Percentiles rank a stretch among this genome's conserved stretches.
These are phyloP conservation scores for Penicillium sp. DNA, from an alignment of 2,329 filamentous ascomycete species.

Conservation along the genomic window DNA sequence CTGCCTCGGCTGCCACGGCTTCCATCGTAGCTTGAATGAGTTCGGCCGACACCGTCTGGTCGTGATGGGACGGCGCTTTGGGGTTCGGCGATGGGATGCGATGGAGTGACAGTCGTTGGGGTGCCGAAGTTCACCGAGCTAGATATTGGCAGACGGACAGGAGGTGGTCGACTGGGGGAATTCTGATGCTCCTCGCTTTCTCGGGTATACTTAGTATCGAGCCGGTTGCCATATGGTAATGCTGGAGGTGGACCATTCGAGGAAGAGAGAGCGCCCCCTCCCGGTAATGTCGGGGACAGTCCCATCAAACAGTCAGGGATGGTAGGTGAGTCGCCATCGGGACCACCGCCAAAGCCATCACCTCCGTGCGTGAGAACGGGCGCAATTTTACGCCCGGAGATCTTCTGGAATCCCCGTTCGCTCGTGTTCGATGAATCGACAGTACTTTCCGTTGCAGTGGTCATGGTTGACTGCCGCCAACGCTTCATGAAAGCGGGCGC, in stretches of 20 bases:
- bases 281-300: slow-evolving; percentile 22
- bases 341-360: slow-evolving; percentile 41
- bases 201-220: slow-evolving; percentile 30
- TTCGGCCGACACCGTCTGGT: slow-evolving; percentile 41
- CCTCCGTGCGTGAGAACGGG: slow-evolving; percentile 44
- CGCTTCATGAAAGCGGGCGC: slow-evolving; percentile 38
- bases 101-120: slow-evolving; percentile 20
- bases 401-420: slow-evolving; percentile 47
- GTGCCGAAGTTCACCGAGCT: slow-evolving; percentile 28
- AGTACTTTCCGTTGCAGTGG: slow-evolving; percentile 33
- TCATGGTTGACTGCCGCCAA: slow-evolving; percentile 37
- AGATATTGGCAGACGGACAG: slow-evolving; percentile 41
- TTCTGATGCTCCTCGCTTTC: slow-evolving; percentile 26
- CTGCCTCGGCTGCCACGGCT: slow-evolving; percentile 43
- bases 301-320: slow-evolving; percentile 15
- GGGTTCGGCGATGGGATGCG: slow-evolving; percentile 25
- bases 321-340: slow-evolving; percentile 31
- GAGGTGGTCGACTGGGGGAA: slow-evolving; percentile 39
- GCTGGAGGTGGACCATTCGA: slow-evolving; percentile 27
- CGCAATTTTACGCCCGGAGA: slow-evolving; percentile 45
- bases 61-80: slow-evolving; percentile 25
- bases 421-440: slow-evolving; percentile 28
- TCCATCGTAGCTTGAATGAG: slow-evolving; percentile 40
- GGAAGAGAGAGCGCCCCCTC: slow-evolving; percentile 18
- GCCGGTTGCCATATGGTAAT: slow-evolving; percentile 26